Base-by-base conservation (phyloP, 1,139 yeast species). In the Tardiomyces digboiensis region DNA sequence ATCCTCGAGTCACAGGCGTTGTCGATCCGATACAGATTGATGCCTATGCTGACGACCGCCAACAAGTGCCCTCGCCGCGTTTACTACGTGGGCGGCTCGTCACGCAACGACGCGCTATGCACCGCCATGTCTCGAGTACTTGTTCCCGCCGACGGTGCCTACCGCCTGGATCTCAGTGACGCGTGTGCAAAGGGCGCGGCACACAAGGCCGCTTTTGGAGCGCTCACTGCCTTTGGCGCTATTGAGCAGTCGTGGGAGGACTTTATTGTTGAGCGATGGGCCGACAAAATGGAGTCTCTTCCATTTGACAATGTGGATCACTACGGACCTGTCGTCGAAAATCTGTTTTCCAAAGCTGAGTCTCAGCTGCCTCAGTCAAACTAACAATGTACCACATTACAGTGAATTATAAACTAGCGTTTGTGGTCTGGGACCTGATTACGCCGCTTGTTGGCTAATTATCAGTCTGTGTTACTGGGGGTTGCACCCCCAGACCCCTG, bases 151-250 rank as follows among this genome's bases (percentile, higher is more conserved):
- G 67, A 74, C 18, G 93, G 91, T 2, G 78, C 82, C 46, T 86
- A 65, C 61, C 76, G 78, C 50, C 82, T 82, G 22, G 91, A 85
- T 56, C 76, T 86, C 41, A 80, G 91, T 6, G 88, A 88, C 63
- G 94, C 96, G 1, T 88, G 97, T 71, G 97, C 96, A 1, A 66
- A 85, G 41, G 97, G 97, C n/a, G 95, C 96, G 4, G 94, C 95
- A 38, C 84, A 75, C 64, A 83, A 85, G 59, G 94, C 96, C 1
- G 71, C 82, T 43, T 87, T 94, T 85, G 37, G 19, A 3, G 67
- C 58, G 49, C 59, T 48, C 61, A 40, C 40, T 20, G 42, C 40
- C 21, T 45, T 42, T 6, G 41, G 39, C 22, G 12, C 33, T 5
- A n/a, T n/a, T n/a, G 19, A n/a, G 19, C 40, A 44, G 21, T 29